Evolutionary conservation across 441 rosid genomes (phyloP).

Genomic region (Hura crepitans): DNA sequence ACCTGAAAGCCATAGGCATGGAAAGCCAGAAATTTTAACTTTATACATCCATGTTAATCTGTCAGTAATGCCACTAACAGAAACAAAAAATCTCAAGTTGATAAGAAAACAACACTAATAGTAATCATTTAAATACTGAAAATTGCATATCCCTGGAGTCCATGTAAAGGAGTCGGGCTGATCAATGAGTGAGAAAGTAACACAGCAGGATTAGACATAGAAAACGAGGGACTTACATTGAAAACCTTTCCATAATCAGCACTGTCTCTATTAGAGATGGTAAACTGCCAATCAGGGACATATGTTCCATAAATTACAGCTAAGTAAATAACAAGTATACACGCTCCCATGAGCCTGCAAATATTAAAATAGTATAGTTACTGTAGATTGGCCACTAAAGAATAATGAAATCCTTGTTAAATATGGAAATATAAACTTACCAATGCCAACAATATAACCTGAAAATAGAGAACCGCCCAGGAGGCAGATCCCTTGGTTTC

Average conservation of each 20-base stretch:
- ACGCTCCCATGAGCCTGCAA: constrained; percentile 61
- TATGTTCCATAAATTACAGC: constrained; percentile 54
- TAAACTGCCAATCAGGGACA: constrained; percentile 80
- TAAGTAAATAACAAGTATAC: constrained; percentile 47
- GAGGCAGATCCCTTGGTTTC: constrained; percentile 29
- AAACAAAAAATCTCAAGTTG: neutral
- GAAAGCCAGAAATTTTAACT: neutral
- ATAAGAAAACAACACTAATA: neutral
- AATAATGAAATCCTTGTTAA: neutral
- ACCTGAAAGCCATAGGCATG: constrained; percentile 40
- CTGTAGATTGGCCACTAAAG: neutral
- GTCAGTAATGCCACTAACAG: neutral
- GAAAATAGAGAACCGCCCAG: constrained; percentile 46
- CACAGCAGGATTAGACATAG: neutral
- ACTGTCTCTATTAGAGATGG: constrained; percentile 40
- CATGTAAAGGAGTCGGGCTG: neutral
- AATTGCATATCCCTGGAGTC: neutral
- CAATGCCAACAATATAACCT: constrained; percentile 60
- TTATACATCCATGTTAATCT: neutral
- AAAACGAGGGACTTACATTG: constrained; percentile 43
- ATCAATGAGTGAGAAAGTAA: neutral
- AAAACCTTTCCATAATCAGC: constrained; percentile 53
- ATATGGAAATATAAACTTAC: constrained; percentile 29
- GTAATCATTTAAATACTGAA: neutral
- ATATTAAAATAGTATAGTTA: constrained; percentile 13